Conservation (phyloP, 352 stramenopile species). For the Globisporangium heterothallicum region DNA sequence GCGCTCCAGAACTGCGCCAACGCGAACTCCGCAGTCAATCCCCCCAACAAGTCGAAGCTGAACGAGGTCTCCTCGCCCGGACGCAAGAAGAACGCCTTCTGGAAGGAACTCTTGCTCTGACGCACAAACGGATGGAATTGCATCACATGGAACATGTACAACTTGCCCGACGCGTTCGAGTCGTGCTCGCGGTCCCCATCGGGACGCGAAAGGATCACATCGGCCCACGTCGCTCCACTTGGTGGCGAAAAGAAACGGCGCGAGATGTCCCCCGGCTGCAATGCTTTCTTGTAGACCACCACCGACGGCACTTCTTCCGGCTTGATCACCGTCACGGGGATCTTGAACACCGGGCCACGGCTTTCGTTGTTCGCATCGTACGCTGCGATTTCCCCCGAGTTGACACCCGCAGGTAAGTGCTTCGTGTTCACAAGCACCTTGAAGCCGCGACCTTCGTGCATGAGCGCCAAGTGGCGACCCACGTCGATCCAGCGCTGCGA, state of each 20-base stretch:
- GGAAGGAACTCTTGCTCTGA: conserved; percentile 65
- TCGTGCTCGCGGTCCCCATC: conserved; percentile 40
- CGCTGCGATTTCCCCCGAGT: conserved; percentile 84
- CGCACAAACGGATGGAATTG: conserved; percentile 87
- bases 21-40: conserved; percentile 83
- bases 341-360: conserved; percentile 78
- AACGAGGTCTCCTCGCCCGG: conserved; percentile 57
- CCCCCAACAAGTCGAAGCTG: conserved; percentile 69
- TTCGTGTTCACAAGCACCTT: conserved; percentile 89
- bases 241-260: conserved; percentile 83
- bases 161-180: conserved; percentile 58
- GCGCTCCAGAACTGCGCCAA: conserved; percentile 90
- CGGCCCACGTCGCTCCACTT: conserved; percentile 75
- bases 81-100: conserved; percentile 65
- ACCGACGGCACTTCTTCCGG: conserved; percentile 44
- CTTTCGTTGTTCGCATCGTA: conserved; percentile 62
- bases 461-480: conserved; percentile 79
- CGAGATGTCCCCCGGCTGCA: conserved; percentile 61
- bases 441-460: conserved; percentile 83
- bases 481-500: conserved; percentile 86
- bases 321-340: conserved; percentile 90
- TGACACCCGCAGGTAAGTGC: conserved; percentile 67
- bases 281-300: conserved; percentile 36
- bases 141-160: conserved; percentile 86
- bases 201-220: conserved; percentile 70